Percentiles rank a stretch among this genome's conserved stretches.
Evolutionary conservation across 192 early-diverging fungal genomes (phyloP).

Genomic region (Lunasporangiospora selenospora): DNA sequence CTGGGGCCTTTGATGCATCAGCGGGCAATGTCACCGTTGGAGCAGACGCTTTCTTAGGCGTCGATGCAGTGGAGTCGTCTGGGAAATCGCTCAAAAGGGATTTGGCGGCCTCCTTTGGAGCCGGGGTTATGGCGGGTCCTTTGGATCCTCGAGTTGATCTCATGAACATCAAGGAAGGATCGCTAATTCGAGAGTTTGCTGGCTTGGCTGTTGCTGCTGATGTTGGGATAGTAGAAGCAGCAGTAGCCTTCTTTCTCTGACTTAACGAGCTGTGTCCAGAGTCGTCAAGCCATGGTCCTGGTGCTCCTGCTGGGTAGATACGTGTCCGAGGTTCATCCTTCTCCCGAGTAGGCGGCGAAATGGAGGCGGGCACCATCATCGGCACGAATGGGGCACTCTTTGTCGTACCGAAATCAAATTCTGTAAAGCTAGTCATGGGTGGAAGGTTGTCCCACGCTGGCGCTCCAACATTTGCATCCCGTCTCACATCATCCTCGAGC

Average conservation of each 20-base stretch:
- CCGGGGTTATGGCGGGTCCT: too few relatives aligned
- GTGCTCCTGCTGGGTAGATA: constrained; percentile 31
- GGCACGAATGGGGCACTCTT: background rate
- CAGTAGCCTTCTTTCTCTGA: too few relatives aligned
- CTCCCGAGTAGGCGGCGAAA: background rate
- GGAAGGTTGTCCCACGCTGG: constrained; percentile 6
- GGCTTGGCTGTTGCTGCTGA: background rate
- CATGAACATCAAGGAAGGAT: too few relatives aligned
- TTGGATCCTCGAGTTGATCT: too few relatives aligned
- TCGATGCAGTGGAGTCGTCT: constrained; percentile 1
- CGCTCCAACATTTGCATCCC: too few relatives aligned
- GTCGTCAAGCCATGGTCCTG: constrained; percentile 15
- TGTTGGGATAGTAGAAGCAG: background rate
- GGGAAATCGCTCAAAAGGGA: constrained; percentile 30
- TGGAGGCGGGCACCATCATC: constrained; percentile 1
- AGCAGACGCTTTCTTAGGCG: background rate
- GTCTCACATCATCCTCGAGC: too few relatives aligned
- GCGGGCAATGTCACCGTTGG: constrained; percentile 7
- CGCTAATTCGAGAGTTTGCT: too few relatives aligned
- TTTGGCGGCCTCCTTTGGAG: too few relatives aligned
- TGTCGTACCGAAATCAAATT: background rate
- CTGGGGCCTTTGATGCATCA: constrained; percentile 22
- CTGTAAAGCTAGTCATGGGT: constrained; percentile 10
- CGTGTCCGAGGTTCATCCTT: constrained; percentile 1
- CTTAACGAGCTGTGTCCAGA: background rate